These are phyloP conservation scores for Gigaspora rosea DNA, from an alignment of 192 early-diverging fungal species.

Conservation along the genomic window DNA sequence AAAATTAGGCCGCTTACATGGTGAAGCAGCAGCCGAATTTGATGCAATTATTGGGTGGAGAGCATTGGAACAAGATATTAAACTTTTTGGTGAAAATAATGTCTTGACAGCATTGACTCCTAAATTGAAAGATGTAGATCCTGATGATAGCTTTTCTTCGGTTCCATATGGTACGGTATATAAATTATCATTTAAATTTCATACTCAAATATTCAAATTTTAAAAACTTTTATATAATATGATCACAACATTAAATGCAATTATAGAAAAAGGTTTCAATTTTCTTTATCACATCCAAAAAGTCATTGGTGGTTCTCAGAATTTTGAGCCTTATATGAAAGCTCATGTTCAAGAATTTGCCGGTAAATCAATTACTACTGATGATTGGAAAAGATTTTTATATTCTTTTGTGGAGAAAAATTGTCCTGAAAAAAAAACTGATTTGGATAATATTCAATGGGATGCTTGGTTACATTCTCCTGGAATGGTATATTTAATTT, in stretches of 20 bases:
- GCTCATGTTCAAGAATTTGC: constrained; percentile 81
- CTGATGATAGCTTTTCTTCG: constrained; percentile 77
- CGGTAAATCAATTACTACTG: constrained; percentile 85
- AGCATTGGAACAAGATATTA: constrained; percentile 70
- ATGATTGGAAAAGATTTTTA: constrained; percentile 84
- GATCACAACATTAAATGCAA: too few relatives aligned
- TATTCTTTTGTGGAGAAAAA: constrained; percentile 74
- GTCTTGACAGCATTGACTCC: constrained; percentile 74
- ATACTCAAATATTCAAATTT: too few relatives aligned
- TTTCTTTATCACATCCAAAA: constrained; percentile 88
- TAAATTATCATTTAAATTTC: too few relatives aligned
- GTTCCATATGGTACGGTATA: constrained; percentile 75
- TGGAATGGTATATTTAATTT: constrained; percentile 70
- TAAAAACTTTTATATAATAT: too few relatives aligned
- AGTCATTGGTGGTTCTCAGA: constrained; percentile 75
- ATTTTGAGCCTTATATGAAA: constrained; percentile 87
- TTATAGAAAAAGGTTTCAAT: constrained; percentile 90
- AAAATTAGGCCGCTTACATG: constrained; percentile 63
- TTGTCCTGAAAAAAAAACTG: constrained; percentile 59
- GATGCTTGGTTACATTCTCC: constrained; percentile 84
- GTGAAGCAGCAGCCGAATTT: constrained; percentile 79
- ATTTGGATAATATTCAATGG: constrained; percentile 86
- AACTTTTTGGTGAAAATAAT: constrained; percentile 64
- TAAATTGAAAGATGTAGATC: constrained; percentile 73
- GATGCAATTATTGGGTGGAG: constrained; percentile 82